phyloP scores from a whole-genome alignment of 2,329 filamentous ascomycete genomes.

The Coniochaeta hoffmannii region DNA sequence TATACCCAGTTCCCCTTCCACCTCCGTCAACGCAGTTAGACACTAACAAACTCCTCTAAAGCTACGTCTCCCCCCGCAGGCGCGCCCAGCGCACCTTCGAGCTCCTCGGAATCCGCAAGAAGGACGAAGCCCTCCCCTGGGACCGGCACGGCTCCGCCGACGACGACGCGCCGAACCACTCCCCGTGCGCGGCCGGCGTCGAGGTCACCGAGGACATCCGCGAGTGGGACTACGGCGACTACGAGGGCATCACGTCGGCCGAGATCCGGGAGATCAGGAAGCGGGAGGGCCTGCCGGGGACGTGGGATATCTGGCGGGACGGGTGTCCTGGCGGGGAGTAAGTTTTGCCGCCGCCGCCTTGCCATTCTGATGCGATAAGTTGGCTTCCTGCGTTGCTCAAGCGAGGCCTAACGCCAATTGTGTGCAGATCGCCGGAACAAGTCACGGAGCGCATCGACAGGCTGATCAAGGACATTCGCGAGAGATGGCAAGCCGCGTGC shows the following conservation, averaged over 20 bases:
- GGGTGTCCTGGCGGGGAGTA: constrained; percentile 81
- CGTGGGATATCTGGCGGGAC: constrained; percentile 87
- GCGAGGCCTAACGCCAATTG: neutral
- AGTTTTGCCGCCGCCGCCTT: constrained; percentile 23
- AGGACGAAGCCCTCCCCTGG: constrained; percentile 67
- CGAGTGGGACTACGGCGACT: constrained; percentile 85
- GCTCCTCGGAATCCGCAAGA: constrained; percentile 64
- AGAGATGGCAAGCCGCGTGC: constrained; percentile 53
- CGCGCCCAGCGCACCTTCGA: constrained; percentile 88
- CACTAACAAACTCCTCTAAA: constrained; percentile 23
- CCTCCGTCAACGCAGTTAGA: too few species aligned
- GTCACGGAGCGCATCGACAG: constrained; percentile 66
- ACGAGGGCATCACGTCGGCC: constrained; percentile 70
- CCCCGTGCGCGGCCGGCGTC: constrained; percentile 49
- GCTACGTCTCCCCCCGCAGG: constrained; percentile 78
- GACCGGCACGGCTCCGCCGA: constrained; percentile 34
- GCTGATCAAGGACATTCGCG: constrained; percentile 67
- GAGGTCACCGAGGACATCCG: constrained; percentile 65
- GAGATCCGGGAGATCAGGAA: constrained; percentile 56
- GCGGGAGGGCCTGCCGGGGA: constrained; percentile 46
- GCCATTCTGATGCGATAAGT: neutral
- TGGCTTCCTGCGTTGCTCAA: neutral
- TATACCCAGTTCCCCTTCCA: too few species aligned
- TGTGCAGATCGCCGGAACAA: constrained; percentile 58
- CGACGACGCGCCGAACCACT: constrained; percentile 25